These are phyloP conservation scores for Conticribra guillardii DNA, from an alignment of 108 stramenopile genomes.

Conservation along the genomic window DNA sequence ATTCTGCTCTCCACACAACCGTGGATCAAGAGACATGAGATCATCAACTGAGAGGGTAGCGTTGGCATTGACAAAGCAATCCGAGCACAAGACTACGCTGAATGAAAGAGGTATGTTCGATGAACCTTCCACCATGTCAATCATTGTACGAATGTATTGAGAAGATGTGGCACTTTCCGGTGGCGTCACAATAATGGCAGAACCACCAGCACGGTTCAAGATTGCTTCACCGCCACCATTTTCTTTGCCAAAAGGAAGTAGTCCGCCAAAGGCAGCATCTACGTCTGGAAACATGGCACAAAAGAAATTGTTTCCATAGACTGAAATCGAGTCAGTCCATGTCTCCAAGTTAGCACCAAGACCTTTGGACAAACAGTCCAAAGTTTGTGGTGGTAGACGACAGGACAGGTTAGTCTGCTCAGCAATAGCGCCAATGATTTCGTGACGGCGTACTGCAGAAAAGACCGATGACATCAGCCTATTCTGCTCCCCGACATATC, in stretches of 20 bases:
- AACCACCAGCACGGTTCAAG: conserved; percentile 51
- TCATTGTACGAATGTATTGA: conserved; percentile 61
- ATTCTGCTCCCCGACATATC: conserved; percentile 63
- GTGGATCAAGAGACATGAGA: conserved; percentile 64
- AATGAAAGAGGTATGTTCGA: conserved; percentile 72
- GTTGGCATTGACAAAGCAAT: conserved; percentile 64
- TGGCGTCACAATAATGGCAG: conserved; percentile 63
- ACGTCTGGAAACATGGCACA: conserved; percentile 78
- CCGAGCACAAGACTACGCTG: conserved; percentile 62
- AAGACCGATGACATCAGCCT: conserved; percentile 73
- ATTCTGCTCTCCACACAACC: conserved; percentile 56
- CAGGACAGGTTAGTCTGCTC: conserved; percentile 68
- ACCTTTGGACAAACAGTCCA: conserved; percentile 45
- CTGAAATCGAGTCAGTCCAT: conserved; percentile 70
- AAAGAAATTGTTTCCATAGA: conserved; percentile 60
- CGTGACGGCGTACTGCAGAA: conserved; percentile 68
- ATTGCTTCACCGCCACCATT: conserved; percentile 54
- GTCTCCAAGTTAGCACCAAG: conserved; percentile 64
- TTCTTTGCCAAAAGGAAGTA: conserved; percentile 67
- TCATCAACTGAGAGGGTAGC: conserved; percentile 52
- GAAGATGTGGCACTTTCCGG: conserved; percentile 80
- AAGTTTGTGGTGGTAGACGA: conserved; percentile 54
- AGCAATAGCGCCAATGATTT: conserved; percentile 68
- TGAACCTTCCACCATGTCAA: conserved; percentile 59
- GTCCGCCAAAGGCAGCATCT: conserved; percentile 75